These are phyloP conservation scores for Trichocladium antarcticum DNA, from an alignment of 495 filamentous ascomycete genomes.

Conservation along the genomic window DNA sequence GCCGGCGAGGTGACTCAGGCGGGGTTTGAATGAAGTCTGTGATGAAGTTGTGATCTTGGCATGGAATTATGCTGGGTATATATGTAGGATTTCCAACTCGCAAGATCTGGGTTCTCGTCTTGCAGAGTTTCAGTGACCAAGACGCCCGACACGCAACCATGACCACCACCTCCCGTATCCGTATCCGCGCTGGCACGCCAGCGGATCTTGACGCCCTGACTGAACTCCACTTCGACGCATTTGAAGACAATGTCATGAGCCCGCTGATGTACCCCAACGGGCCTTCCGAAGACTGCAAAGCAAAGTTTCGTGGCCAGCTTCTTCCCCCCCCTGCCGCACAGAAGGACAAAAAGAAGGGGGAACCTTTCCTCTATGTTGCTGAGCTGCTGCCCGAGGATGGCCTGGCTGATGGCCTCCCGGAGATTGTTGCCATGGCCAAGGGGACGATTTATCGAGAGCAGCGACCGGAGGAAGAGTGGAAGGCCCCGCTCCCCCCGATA, in stretches of 20 bases:
- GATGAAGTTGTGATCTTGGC: no score
- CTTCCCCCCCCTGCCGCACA: neutral
- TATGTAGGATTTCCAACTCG: no score
- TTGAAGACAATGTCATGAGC: constrained; percentile 18
- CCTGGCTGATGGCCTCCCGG: constrained; percentile 5
- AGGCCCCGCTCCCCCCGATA: neutral
- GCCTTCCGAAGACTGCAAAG: constrained; percentile 1
- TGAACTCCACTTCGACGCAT: constrained; percentile 17
- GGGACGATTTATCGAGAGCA: constrained; percentile 16
- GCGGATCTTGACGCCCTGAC: constrained; percentile 14
- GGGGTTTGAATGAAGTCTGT: no score
- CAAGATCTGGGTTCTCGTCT: no score
- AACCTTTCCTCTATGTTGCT: constrained; percentile 16
- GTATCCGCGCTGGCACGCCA: constrained; percentile 18
- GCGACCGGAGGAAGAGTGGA: constrained; percentile 23
- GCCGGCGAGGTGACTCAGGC: no score
- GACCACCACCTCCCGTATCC: constrained; percentile 13
- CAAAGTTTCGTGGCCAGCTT: constrained; percentile 9
- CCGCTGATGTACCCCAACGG: constrained; percentile 21
- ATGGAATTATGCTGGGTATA: no score
- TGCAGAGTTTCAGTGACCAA: neutral
- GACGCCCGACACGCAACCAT: neutral
- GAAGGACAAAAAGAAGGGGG: constrained; percentile 2
- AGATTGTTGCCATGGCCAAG: constrained; percentile 21
- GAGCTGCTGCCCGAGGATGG: constrained; percentile 15